Percentiles rank a stretch among this genome's conserved stretches.
These are phyloP conservation scores for Gossypium trilobum DNA, from an alignment of 441 rosid genomes.

Conservation along the genomic window DNA sequence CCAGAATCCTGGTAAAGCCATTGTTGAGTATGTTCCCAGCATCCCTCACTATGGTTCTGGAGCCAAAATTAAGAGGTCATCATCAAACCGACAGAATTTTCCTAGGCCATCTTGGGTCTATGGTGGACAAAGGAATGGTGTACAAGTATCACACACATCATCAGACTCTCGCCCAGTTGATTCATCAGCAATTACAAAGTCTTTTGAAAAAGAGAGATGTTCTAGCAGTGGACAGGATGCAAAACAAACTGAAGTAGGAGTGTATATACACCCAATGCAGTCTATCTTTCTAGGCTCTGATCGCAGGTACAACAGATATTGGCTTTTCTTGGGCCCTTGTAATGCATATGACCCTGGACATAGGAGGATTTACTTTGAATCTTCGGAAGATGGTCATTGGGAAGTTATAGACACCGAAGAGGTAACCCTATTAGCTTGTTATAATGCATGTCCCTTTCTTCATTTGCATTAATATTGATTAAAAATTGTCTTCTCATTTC, in stretches of 20 bases:
- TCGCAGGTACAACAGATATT: slow-evolving; percentile 88
- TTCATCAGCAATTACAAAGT: slow-evolving; percentile 44
- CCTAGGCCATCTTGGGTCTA: slow-evolving; percentile 68
- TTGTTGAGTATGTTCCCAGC: slow-evolving; percentile 37
- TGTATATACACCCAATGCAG: slow-evolving; percentile 62
- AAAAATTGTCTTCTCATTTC: not conserved
- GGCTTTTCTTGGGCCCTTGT: slow-evolving; percentile 99
- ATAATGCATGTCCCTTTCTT: not conserved
- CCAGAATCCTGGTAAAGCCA: slow-evolving; percentile 48
- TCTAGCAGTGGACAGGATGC: slow-evolving; percentile 23
- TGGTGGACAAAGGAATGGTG: slow-evolving; percentile 32
- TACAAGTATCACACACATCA: slow-evolving; percentile 29
- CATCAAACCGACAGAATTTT: slow-evolving; percentile 30
- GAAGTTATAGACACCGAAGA: slow-evolving; percentile 73
- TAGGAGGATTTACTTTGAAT: slow-evolving; percentile 87
- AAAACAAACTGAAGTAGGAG: slow-evolving; percentile 27
- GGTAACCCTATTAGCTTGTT: slow-evolving; percentile 33
- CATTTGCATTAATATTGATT: not conserved
- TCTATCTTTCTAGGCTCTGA: slow-evolving; percentile 90
- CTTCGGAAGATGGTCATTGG: slow-evolving; percentile 99
- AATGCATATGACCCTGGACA: slow-evolving; percentile 76
- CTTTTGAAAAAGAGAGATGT: slow-evolving; percentile 22
- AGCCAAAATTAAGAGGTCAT: slow-evolving; percentile 74
- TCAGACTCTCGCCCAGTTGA: slow-evolving; percentile 55
- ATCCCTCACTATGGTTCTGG: slow-evolving; percentile 63